Evolutionary conservation across 2,329 filamentous ascomycete genomes (phyloP).

Genomic region (Colletotrichum sp.): DNA sequence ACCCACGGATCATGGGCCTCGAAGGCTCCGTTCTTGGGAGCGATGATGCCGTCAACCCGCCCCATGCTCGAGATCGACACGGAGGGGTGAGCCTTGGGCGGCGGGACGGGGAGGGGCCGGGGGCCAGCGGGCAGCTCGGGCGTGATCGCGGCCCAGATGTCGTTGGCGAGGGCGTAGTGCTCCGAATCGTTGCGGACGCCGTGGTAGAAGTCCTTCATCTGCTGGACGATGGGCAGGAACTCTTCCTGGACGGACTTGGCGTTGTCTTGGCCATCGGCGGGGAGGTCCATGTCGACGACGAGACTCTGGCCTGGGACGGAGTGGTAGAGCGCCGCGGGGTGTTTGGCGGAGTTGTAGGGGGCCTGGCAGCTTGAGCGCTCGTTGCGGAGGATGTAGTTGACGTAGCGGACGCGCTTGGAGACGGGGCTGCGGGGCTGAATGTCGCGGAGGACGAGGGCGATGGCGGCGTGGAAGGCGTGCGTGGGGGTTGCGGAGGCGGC

Average conservation of each 20-base stretch:
- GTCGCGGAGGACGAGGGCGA: conserved; percentile 32
- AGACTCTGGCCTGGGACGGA: conserved; percentile 32
- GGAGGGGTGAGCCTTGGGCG: conserved; percentile 27
- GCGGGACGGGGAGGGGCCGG: conserved; percentile 25
- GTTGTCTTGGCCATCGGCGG: background rate
- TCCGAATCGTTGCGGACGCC: conserved; percentile 32
- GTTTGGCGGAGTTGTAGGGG: conserved; percentile 27
- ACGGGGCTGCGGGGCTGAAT: conserved; percentile 9
- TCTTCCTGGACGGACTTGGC: conserved; percentile 12
- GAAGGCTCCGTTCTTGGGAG: conserved; percentile 28
- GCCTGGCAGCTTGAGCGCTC: conserved; percentile 28
- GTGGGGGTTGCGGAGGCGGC: conserved; percentile 28
- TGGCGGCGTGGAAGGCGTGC: conserved; percentile 37
- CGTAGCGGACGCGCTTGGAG: conserved; percentile 26
- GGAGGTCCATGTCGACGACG: conserved; percentile 28
- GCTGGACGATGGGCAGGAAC: conserved; percentile 27
- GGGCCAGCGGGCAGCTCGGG: conserved; percentile 16
- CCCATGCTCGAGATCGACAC: conserved; percentile 41
- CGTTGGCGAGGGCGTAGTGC: conserved; percentile 29
- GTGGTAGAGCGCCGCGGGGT: conserved; percentile 34
- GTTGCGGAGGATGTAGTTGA: conserved; percentile 37
- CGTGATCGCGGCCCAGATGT: conserved; percentile 24
- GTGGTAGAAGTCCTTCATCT: conserved; percentile 32
- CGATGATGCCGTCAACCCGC: conserved; percentile 37
- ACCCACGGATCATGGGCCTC: conserved; percentile 44